Evolutionary conservation across 306 rosid genomes (phyloP).

Genomic region (Ormosia semicastrata): DNA sequence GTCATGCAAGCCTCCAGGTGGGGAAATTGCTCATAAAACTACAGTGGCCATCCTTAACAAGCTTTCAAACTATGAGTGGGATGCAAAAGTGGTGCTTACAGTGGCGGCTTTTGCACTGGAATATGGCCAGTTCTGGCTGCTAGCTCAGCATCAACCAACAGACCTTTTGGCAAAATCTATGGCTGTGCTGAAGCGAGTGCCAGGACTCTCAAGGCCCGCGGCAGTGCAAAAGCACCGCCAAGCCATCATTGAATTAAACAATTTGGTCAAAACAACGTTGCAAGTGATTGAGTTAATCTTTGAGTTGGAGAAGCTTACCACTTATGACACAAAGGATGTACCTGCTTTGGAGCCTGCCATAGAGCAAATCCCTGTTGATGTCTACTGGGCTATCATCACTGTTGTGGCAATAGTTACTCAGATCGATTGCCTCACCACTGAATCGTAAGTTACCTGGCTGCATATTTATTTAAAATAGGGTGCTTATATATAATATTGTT

Average conservation of each 20-base stretch:
- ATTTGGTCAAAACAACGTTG: constrained; percentile 46
- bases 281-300: constrained; percentile 51
- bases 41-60: constrained; percentile 50
- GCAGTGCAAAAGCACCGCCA: constrained; percentile 48
- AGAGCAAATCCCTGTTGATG: constrained; percentile 60
- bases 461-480: too few relatives aligned
- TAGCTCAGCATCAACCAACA: constrained; percentile 43
- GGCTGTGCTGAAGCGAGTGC: constrained; percentile 54
- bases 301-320: constrained; percentile 51
- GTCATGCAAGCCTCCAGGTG: constrained; percentile 63
- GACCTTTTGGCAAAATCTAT: constrained; percentile 64
- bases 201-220: constrained; percentile 38
- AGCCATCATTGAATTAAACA: constrained; percentile 50
- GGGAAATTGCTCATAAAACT: constrained; percentile 54
- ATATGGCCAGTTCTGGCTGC: constrained; percentile 71
- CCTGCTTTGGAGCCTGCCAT: constrained; percentile 46
- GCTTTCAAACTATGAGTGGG: constrained; percentile 62
- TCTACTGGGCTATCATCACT: constrained; percentile 65
- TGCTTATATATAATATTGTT: too few relatives aligned
- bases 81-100: constrained; percentile 69
- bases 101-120: constrained; percentile 70
- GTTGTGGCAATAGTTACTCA: constrained; percentile 62
- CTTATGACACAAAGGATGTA: constrained; percentile 44
- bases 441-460: constrained; percentile 38
- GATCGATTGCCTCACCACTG: constrained; percentile 46